These are phyloP conservation scores for Candida dubliniensis DNA, from an alignment of 1,139 yeast species.

Conservation along the genomic window DNA sequence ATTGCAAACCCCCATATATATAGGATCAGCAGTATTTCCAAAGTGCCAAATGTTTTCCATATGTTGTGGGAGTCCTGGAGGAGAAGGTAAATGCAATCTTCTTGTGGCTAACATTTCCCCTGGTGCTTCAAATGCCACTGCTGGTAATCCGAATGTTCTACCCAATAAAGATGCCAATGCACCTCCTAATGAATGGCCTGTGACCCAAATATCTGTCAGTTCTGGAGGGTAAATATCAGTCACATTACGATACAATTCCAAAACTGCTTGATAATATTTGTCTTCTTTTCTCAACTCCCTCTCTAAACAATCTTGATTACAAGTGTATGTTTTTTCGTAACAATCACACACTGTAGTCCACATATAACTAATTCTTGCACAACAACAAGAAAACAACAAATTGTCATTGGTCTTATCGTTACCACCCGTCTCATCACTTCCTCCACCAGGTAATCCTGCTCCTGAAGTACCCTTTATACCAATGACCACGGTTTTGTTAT, in stretches of 20 bases:
- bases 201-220: constrained; percentile 73
- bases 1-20: constrained; percentile 93
- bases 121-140: constrained; percentile 89
- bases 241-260: constrained; percentile 78
- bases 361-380: constrained; percentile 87
- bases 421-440: constrained; percentile 72
- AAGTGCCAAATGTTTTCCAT: constrained; percentile 90
- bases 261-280: constrained; percentile 76
- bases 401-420: constrained; percentile 88
- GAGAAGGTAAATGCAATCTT: constrained; percentile 85
- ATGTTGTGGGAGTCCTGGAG: constrained; percentile 83
- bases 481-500: constrained; percentile 67
- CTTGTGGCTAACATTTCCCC: constrained; percentile 84
- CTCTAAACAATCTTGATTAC: constrained; percentile 87
- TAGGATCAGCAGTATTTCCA: constrained; percentile 97
- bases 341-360: constrained; percentile 98
- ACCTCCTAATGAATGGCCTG: constrained; percentile 97
- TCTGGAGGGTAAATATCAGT: constrained; percentile 62
- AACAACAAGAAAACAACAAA: constrained; percentile 88
- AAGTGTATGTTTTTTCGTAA: constrained; percentile 78
- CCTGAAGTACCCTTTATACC: constrained; percentile 94
- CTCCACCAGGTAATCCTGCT: constrained; percentile 73
- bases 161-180: constrained; percentile 80
- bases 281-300: constrained; percentile 71
- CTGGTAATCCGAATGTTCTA: constrained; percentile 87